Base-by-base conservation (phyloP, 768 basidiomycete genomes). In the Suillus alpinus region DNA sequence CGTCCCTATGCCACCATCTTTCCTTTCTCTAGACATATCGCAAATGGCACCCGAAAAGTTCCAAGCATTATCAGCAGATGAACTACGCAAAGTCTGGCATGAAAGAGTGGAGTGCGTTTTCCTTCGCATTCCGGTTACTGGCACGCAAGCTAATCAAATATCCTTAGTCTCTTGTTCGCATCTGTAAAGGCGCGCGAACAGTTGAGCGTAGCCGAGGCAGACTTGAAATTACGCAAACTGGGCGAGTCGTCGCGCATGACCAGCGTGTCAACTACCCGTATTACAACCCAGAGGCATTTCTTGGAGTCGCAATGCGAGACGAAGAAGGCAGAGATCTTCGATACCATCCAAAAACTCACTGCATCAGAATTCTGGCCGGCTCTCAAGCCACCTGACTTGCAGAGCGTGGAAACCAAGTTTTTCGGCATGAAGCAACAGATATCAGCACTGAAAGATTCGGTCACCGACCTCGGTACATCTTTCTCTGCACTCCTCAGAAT, bases 291-390 rank as follows among this genome's bases (percentile, higher is more conserved):
- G 47, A 69, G 71, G 43, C 53, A 59, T 23, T 51, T 50, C 4
- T 62, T 72, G 29, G 73, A 74, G 40, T 51, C 60, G 6, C 63
- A 65, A n/a, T 60, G 64, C 41, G 69, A 69, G 5, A 61, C 20
- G 29, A 78, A 76, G 59, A 73, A 75, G 62, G 68, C 66, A 40
- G 72, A 75, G 32, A 61, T 80, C 36, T 74, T 71, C 37, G 66
- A 65, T 3, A 41, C 58, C 13, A 56, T 77, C 18, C 68, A 65
- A 36, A 70, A 66, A 23, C 71, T 81, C 14, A 56, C 76, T 6
- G 73, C 72, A 29, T 66, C 69, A 50, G 70, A 70, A 18, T 80
- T 78, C 60, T 81, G 80, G 80, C 80, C 79, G 6, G 51, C 73
- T 36, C n/a, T 76, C 3, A 68, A 66, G 23, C 55, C 60, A 6